Evolutionary conservation across 371 early-diverging fungal genomes (phyloP).

Genomic region (Smittium culicis): DNA sequence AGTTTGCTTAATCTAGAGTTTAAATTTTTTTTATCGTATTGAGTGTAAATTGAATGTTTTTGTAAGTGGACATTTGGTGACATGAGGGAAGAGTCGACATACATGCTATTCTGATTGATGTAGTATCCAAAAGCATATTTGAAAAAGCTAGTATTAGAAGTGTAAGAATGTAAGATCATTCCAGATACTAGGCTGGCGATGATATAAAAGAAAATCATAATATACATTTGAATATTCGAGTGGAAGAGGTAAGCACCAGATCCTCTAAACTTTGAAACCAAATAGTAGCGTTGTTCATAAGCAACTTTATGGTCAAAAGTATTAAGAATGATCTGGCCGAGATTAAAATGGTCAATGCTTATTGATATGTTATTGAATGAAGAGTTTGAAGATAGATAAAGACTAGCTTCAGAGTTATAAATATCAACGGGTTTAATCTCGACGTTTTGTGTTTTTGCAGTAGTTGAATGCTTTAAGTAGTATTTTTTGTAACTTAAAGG

Average conservation of each 20-base stretch:
- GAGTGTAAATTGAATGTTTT: background rate
- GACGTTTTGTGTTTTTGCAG: background rate
- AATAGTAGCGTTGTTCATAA: slow-evolving; percentile 24
- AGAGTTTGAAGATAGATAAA: background rate
- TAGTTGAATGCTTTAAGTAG: background rate
- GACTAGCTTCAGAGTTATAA: background rate
- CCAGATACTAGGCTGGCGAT: slow-evolving; percentile 18
- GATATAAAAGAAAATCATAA: slow-evolving; percentile 16
- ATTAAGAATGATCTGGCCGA: slow-evolving; percentile 12
- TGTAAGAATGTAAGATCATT: background rate
- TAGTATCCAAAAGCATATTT: background rate
- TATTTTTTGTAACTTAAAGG: slow-evolving; percentile 16
- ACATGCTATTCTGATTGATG: background rate
- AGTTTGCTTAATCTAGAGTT: background rate
- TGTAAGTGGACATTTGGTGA: background rate
- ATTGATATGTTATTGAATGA: background rate
- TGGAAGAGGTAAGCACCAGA: slow-evolving; percentile 32
- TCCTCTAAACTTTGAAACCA: slow-evolving; percentile 22
- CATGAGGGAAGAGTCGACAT: background rate
- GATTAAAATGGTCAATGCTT: background rate
- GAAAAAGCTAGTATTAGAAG: background rate
- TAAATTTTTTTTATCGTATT: background rate
- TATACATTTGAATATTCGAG: slow-evolving; percentile 28
- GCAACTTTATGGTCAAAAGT: slow-evolving; percentile 11
- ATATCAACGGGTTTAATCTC: background rate